phyloP scores from a whole-genome alignment of 108 stramenopile species.

The Cyclotella atomus region DNA sequence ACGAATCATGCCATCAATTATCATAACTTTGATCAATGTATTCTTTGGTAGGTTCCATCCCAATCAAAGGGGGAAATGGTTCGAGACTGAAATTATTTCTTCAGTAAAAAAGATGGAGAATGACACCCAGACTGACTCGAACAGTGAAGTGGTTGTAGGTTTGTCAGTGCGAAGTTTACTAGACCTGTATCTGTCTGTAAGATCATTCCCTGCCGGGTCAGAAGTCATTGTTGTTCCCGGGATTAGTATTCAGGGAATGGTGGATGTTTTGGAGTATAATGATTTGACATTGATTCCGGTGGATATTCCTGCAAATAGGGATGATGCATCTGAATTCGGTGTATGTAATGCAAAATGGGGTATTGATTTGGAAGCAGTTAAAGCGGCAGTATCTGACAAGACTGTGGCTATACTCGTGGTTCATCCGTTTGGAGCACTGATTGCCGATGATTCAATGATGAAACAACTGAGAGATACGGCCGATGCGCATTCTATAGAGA shows the following conservation, averaged over 20 bases:
- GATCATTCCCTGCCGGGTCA: constrained; percentile 59
- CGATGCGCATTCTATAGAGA: constrained; percentile 50
- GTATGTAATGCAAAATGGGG: constrained; percentile 31
- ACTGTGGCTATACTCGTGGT: constrained; percentile 85
- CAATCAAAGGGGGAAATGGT: constrained; percentile 4
- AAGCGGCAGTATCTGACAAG: constrained; percentile 55
- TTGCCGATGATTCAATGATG: constrained; percentile 33
- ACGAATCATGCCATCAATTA: constrained; percentile 13
- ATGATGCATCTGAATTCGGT: constrained; percentile 1
- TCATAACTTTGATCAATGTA: constrained; percentile 9
- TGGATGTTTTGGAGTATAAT: constrained; percentile 66
- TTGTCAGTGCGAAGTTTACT: constrained; percentile 77
- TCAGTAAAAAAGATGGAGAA: neutral
- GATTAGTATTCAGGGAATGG: constrained; percentile 81
- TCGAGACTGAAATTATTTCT: constrained; percentile 34
- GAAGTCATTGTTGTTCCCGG: constrained; percentile 78
- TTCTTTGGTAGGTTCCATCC: constrained; percentile 27
- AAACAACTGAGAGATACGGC: constrained; percentile 51
- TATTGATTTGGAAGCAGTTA: constrained; percentile 49
- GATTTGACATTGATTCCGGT: constrained; percentile 66
- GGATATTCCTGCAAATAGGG: constrained; percentile 49
- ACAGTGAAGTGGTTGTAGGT: constrained; percentile 59
- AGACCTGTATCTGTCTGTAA: constrained; percentile 70
- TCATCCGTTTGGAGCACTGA: constrained; percentile 79
- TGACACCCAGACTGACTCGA: neutral